Conservation (phyloP, 78 protist genomes). For the Neovahlkampfia damariscottae region DNA sequence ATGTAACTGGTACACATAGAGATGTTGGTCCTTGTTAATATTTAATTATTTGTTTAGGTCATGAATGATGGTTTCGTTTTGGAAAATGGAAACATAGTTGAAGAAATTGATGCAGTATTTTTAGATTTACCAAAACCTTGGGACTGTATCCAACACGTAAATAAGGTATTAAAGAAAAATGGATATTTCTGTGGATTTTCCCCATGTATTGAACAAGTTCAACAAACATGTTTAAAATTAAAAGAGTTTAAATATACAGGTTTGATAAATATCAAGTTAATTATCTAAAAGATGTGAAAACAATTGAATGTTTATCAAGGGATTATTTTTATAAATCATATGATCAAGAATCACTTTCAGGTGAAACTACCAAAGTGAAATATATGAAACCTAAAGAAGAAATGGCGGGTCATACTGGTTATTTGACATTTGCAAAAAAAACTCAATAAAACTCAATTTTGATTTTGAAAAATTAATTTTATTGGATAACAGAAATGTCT, state of each 20-base stretch:
- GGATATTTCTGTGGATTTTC: conserved; percentile 76
- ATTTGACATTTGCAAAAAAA: conserved; percentile 24
- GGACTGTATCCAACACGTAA: conserved; percentile 43
- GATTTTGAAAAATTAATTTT: too few species aligned
- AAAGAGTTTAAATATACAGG: not conserved
- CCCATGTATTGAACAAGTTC: conserved; percentile 84
- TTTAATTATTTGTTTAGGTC: too few species aligned
- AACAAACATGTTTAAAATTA: not conserved
- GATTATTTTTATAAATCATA: not conserved
- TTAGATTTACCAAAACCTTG: conserved; percentile 80
- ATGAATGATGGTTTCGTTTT: not conserved
- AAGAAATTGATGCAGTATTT: conserved; percentile 60
- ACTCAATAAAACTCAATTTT: too few species aligned
- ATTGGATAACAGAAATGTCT: too few species aligned
- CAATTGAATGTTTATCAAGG: not conserved
- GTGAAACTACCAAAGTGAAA: not conserved
- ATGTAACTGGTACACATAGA: not conserved
- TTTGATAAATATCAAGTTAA: conserved; percentile 9
- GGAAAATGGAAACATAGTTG: not conserved
- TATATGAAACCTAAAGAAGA: not conserved
- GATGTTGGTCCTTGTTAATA: too few species aligned
- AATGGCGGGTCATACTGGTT: conserved; percentile 20
- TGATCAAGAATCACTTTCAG: not conserved
- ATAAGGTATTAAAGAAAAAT: conserved; percentile 33
- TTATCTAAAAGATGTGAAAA: not conserved